Percentiles rank a stretch among this genome's conserved stretches.
Evolutionary conservation across 495 filamentous ascomycete species (phyloP).

Genomic region (Talaromyces liani): DNA sequence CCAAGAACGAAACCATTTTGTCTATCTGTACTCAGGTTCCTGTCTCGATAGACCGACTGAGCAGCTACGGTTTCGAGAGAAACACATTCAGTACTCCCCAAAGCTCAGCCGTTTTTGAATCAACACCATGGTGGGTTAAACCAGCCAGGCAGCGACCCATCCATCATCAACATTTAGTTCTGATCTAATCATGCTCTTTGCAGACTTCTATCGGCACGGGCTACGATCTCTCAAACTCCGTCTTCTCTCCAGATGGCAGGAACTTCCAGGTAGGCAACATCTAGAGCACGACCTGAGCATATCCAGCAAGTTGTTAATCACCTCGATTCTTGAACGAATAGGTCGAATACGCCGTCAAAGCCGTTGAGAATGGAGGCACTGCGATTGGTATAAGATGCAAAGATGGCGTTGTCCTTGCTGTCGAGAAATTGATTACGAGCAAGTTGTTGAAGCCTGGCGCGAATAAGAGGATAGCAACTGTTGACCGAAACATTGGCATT

Average conservation of each 20-base stretch:
- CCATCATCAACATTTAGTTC: slow-evolving; percentile 6
- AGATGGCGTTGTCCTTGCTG: slow-evolving; percentile 91
- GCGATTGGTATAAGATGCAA: slow-evolving; percentile 95
- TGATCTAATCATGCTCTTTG: slow-evolving; percentile 9
- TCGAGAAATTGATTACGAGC: slow-evolving; percentile 93
- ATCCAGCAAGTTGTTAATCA: background rate
- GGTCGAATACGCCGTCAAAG: slow-evolving; percentile 98
- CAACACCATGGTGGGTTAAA: slow-evolving; percentile 9
- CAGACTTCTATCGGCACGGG: slow-evolving; percentile 99
- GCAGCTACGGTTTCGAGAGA: background rate
- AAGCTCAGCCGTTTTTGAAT: slow-evolving; percentile 4
- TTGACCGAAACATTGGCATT: slow-evolving; percentile 89
- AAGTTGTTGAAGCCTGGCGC: slow-evolving; percentile 88
- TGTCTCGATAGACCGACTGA: background rate
- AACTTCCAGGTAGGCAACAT: slow-evolving; percentile 75
- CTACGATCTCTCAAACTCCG: slow-evolving; percentile 98
- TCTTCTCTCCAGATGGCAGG: slow-evolving; percentile 96
- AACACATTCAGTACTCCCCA: slow-evolving; percentile 5
- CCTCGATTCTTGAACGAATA: slow-evolving; percentile 13
- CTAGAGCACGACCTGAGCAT: background rate
- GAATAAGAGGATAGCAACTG: slow-evolving; percentile 92
- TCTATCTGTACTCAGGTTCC: background rate
- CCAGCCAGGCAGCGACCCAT: background rate
- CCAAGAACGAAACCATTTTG: background rate
- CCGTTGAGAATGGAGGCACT: slow-evolving; percentile 96